Percentiles rank a stretch among this genome's conserved stretches.
Conservation (phyloP, 495 filamentous ascomycete species). For the Pseudevernia furfuracea region DNA sequence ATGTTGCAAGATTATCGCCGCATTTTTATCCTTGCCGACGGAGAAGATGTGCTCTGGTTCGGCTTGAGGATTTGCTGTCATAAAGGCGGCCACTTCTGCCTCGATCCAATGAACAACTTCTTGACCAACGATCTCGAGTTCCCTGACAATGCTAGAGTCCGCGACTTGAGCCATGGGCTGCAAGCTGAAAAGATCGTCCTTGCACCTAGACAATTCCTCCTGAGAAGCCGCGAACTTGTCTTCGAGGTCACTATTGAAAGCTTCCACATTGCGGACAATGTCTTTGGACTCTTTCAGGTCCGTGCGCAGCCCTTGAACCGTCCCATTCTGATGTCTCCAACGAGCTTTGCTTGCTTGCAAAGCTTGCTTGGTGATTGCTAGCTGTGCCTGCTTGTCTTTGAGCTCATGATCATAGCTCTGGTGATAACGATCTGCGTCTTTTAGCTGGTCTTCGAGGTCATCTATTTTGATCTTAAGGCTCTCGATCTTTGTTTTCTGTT, state of each 20-base stretch:
- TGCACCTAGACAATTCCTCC: slow-evolving; percentile 13
- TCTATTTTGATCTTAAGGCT: neutral
- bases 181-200: slow-evolving; percentile 21
- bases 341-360: neutral
- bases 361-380: neutral
- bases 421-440: neutral
- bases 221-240: neutral
- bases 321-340: too few relatives aligned
- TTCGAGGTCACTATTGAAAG: neutral
- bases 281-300: neutral
- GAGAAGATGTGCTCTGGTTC: neutral
- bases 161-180: slow-evolving; percentile 13
- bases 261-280: neutral
- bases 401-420: too few relatives aligned
- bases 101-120: slow-evolving; percentile 19
- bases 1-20: neutral
- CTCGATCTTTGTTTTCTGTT: neutral
- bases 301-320: too few relatives aligned
- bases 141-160: slow-evolving; percentile 2
- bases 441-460: neutral
- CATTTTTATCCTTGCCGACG: neutral
- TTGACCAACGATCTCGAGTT: slow-evolving; percentile 9
- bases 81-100: neutral
- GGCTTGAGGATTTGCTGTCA: neutral
- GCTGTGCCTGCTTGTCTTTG: too few relatives aligned